Evolutionary conservation across 768 basidiomycete species (phyloP), one percentile per base, ranked within the genome.

Genomic region (Lactarius quietus): DNA sequence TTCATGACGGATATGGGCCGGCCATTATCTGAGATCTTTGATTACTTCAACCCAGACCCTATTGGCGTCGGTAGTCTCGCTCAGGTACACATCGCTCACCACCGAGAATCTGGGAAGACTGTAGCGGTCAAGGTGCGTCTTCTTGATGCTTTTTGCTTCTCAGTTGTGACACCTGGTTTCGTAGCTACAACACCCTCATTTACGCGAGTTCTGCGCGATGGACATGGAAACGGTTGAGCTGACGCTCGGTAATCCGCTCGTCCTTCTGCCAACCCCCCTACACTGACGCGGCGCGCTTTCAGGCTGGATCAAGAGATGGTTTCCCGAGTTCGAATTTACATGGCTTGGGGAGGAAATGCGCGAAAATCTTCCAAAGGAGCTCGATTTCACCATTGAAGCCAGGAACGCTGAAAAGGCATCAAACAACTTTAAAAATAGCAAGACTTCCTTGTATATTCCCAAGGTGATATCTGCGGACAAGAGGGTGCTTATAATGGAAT

Each of bases 261-360:
- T 23, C 14, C 39, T 17, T n/a, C 33, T 31, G 35, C 15, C 10
- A 31, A 31, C 10, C 31, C 26, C n/a, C 55, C 29, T 58, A 55
- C 63, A 33, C 60, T 72, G 29, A 69, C 20, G 3, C 52, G 15
- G 43, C 43, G 17, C 3, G 8, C 28, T 39, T 54, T 15, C 58
- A 87, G 88, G 88, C 20, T 89, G 92, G 84, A 87, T 99, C 68
- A 95, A 95, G 72, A 84, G 84, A 65, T 86, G 93, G 83, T 98
- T 98, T 75, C 97, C 97, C 1, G 88, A 95, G 61, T 99, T 98
- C 70, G 95, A 98, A 74, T 86, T 87, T 72, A 88, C 87, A 0
- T 97, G 95, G 95, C 82, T 96, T 14, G 79, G 90, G 64, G 92
- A 94, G 70, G 97, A 98, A 78, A 98, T 99, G 95, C 86, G 89